Base-by-base conservation (phyloP, 2,329 filamentous ascomycete species). In the Fusarium torreyae region DNA sequence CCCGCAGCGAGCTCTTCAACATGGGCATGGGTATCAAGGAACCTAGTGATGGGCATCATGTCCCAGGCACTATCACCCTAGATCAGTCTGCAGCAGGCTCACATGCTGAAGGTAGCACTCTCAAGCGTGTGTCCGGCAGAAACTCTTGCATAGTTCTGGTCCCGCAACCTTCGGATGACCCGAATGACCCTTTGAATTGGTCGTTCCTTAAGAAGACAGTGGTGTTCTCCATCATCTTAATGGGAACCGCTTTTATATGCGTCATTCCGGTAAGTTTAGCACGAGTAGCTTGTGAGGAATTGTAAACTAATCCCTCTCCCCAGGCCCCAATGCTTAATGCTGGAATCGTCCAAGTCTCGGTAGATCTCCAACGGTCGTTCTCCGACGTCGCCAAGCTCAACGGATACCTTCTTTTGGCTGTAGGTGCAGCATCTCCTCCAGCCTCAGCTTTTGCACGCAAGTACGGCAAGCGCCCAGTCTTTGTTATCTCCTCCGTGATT, bases 151-250 rank as follows among this genome's bases (percentile, higher is more conserved):
- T 64, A 17, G 42, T 64, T 9, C 60, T 64, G 7, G 60, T 54
- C 11, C 60, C 60, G 7, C 60, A 64, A 33, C 60, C 60, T 26
- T 64, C 55, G 18, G 55, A 55, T 40, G 60, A 64, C 22, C 55
- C 55, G n/a, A 64, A 64, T 13, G 60, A 64, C 18, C 60, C 60
- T 5, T 38, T 64, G 55, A 64, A 64, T 18, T 64, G 55, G 55
- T 33, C 49, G 9, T 13, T 22, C 13, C 24, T 36, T 17, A 63
- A 63, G 59, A 57, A 57, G 24, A 22, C 11, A 18, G n/a, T 38
- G 9, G 59, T 57, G 6, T 57, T 63, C 7, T n/a, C 28, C 9
- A 50, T 62, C 24, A 51, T 62, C 3, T 31, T 62, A 9, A 38
- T 62, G 38, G 58, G 58, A 10, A 62, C 52, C 17, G 31, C 40